Evolutionary conservation across 768 basidiomycete genomes (phyloP).

Genomic region (Termitomyces bulborhizus): DNA sequence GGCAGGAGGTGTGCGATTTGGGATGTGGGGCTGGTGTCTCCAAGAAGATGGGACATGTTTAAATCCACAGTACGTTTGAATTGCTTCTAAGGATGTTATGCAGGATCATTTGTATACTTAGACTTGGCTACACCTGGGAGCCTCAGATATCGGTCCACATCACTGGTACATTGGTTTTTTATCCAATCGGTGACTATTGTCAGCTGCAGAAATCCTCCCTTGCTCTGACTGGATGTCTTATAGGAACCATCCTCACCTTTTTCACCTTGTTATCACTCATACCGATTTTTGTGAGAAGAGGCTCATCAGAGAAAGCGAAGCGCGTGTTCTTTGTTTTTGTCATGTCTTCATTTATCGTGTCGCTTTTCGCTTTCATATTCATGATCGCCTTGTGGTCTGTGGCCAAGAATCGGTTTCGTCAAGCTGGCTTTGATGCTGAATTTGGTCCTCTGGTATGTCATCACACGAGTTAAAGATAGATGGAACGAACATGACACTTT

Average conservation of each 20-base stretch:
- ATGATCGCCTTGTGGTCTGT: conserved; percentile 29
- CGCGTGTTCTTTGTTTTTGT: conserved; percentile 21
- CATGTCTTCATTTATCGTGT: conserved; percentile 22
- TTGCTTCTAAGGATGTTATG: neutral
- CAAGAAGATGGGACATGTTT: conserved; percentile 24
- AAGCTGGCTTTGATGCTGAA: conserved; percentile 24
- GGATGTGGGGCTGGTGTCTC: conserved; percentile 38
- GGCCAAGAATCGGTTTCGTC: conserved; percentile 26
- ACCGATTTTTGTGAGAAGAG: conserved; percentile 16
- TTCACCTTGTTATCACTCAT: conserved; percentile 24
- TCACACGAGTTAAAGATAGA: neutral
- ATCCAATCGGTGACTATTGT: conserved; percentile 25
- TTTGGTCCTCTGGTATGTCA: conserved; percentile 31
- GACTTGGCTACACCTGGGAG: conserved; percentile 33
- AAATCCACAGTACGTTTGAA: conserved; percentile 19
- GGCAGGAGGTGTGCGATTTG: conserved; percentile 33
- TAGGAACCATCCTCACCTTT: conserved; percentile 25
- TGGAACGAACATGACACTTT: neutral
- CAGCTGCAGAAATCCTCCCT: neutral
- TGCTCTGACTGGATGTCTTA: neutral
- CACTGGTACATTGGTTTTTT: conserved; percentile 29
- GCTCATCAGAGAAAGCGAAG: conserved; percentile 17
- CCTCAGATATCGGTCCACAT: conserved; percentile 26
- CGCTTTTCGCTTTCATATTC: conserved; percentile 28
- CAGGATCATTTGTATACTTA: neutral